A percentile compares a stretch with the other conserved stretches of the same genome.
These are phyloP conservation scores for Macrocystidia cucumis DNA, from an alignment of 1,284 basidiomycete species.

Conservation along the genomic window DNA sequence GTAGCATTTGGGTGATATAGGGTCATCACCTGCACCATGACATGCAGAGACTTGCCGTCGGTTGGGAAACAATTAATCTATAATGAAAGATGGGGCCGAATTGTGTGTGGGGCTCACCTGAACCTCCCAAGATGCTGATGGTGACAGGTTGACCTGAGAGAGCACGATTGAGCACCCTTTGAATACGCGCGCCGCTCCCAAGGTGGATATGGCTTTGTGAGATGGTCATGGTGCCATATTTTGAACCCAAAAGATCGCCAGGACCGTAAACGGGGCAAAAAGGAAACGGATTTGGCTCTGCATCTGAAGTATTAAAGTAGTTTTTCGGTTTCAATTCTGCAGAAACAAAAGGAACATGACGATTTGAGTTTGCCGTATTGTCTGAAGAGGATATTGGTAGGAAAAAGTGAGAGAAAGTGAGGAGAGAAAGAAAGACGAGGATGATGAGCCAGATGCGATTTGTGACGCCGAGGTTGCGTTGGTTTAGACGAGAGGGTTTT, in stretches of 20 bases:
- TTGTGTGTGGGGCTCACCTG: constrained; percentile 44
- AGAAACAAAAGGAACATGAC: neutral
- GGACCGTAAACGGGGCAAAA: constrained; percentile 89
- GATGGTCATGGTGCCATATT: constrained; percentile 74
- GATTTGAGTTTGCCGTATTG: too few species aligned
- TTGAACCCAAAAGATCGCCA: constrained; percentile 68
- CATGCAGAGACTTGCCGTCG: constrained; percentile 71
- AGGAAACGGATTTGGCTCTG: constrained; percentile 69
- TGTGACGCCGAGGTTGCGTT: constrained; percentile 52
- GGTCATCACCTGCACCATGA: constrained; percentile 90
- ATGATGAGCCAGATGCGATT: constrained; percentile 71
- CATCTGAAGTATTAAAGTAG: constrained; percentile 52
- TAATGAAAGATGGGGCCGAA: neutral
- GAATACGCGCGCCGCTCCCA: constrained; percentile 80
- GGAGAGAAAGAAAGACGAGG: constrained; percentile 45
- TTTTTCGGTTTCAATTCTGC: too few species aligned
- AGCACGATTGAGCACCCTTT: constrained; percentile 79
- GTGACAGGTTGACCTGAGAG: constrained; percentile 83
- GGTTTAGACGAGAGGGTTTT: constrained; percentile 42
- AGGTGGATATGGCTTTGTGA: constrained; percentile 73
- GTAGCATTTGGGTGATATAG: constrained; percentile 80
- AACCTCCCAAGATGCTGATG: constrained; percentile 86
- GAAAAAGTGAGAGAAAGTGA: constrained; percentile 57
- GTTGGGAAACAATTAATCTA: constrained; percentile 2
- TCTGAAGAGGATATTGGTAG: constrained; percentile 24